Evolutionary conservation across 345 rosid species (phyloP), one percentile per base, ranked within the genome.

Genomic region (Salix dunnii): DNA sequence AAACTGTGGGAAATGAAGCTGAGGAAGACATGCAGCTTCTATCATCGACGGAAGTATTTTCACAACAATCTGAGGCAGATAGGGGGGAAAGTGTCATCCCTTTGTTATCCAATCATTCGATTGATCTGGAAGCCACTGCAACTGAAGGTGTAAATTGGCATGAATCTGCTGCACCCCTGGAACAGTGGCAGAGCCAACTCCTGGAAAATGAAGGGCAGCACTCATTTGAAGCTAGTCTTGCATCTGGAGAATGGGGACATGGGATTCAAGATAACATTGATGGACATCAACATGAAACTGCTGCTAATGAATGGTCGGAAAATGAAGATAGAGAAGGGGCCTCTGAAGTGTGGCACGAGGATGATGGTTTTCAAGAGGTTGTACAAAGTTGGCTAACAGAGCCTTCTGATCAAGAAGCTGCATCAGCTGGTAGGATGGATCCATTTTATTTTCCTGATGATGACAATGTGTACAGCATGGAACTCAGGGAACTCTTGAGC

Each of bases 401-500:
- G 72, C 85, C 89, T 84, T 83, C 87, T 76, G 82, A 87, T 79
- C 87, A 68, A 71, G 90, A 82, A 63, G 79, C 80, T 63, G 80
- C 78, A 81, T 76, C 88, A 2, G 74, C 70, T 73, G 90, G 82
- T 71, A 90, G 92, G 81, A 72, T 79, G 53, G 82, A 76, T 79
- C 66, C 91, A 66, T 87, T 84, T 80, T 88, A 89, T 88, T 75
- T 83, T 33, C 86, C 80, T 46, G 91, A 88, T 72, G 93, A 91
- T 75, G 97, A 87, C 76, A 86, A 90, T 74, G 96, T 81, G 63
- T 81, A 87, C 46, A 88, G 80, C 78, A 78, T 65, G 74, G 99
- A 95, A 80, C 89, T 95, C 73, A 88, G 97, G 86, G 96, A 95
- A 77, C 93, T 95, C 64, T 79, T 90, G 25, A 91, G 88, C 85